Evolutionary conservation across 495 filamentous ascomycete species (phyloP).

Genomic region (Penicillium parvum): DNA sequence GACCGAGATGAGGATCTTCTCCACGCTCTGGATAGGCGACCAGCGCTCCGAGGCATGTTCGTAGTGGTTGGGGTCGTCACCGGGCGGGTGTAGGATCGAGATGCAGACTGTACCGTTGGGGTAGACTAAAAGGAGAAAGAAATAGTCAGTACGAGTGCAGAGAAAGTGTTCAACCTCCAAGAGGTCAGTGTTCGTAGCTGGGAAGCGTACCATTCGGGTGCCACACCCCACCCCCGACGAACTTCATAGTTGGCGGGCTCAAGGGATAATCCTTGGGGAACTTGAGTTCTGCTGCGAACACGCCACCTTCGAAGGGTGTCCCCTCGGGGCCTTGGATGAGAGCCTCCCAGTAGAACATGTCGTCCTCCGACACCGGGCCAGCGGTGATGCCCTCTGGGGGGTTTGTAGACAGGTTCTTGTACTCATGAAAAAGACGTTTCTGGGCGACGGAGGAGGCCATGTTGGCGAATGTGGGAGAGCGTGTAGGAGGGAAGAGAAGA

Average conservation of each 20-base stretch:
- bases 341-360: slow-evolving; percentile 96
- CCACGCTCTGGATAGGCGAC: slow-evolving; percentile 93
- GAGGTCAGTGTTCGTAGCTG: no score
- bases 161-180: neutral
- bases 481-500: neutral
- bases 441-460: slow-evolving; percentile 57
- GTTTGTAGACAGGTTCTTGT: slow-evolving; percentile 78
- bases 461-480: no score
- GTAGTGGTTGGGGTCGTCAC: slow-evolving; percentile 98
- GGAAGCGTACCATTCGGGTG: slow-evolving; percentile 90
- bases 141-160: neutral
- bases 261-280: slow-evolving; percentile 97
- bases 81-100: slow-evolving; percentile 95
- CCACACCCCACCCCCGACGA: slow-evolving; percentile 79
- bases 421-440: slow-evolving; percentile 95
- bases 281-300: slow-evolving; percentile 89
- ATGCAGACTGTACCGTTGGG: slow-evolving; percentile 91
- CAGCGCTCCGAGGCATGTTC: slow-evolving; percentile 94
- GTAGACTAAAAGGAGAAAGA: slow-evolving; percentile 61
- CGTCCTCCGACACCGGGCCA: slow-evolving; percentile 88
- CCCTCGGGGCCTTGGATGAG: slow-evolving; percentile 92
- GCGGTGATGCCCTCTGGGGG: slow-evolving; percentile 93
- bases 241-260: slow-evolving; percentile 90
- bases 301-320: slow-evolving; percentile 91
- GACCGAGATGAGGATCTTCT: slow-evolving; percentile 95